Conservation (phyloP, 768 basidiomycete genomes). For the Lactarius vividus region DNA sequence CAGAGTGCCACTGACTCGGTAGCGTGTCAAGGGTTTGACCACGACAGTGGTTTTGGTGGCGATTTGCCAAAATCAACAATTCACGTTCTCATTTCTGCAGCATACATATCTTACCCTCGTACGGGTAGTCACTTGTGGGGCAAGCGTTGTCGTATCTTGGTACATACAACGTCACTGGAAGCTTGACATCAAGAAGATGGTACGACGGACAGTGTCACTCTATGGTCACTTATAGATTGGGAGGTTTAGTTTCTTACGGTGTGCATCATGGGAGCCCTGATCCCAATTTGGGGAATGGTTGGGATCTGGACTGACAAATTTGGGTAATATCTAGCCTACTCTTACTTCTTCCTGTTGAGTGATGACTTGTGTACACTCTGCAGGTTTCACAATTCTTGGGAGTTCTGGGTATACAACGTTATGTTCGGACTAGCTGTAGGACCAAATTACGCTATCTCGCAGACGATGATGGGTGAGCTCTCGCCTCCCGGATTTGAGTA, state of each 20-base stretch:
- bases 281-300: constrained; percentile 85
- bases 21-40: constrained; percentile 58
- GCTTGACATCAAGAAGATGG: constrained; percentile 79
- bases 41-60: constrained; percentile 78
- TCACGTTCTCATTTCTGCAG: constrained; percentile 76
- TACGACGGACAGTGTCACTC: background rate
- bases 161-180: constrained; percentile 79
- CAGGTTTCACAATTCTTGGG: constrained; percentile 75
- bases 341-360: background rate
- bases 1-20: background rate
- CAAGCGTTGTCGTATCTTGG: constrained; percentile 75
- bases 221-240: background rate
- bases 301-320: constrained; percentile 77
- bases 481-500: constrained; percentile 87
- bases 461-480: constrained; percentile 88
- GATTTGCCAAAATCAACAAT: constrained; percentile 80
- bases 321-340: constrained; percentile 48
- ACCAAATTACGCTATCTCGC: constrained; percentile 83
- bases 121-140: constrained; percentile 72
- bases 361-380: background rate
- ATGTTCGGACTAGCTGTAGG: constrained; percentile 81
- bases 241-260: constrained; percentile 62
- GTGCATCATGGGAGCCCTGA: constrained; percentile 70
- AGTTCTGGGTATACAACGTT: constrained; percentile 86
- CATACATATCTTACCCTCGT: constrained; percentile 75